phyloP scores from a whole-genome alignment of 2,329 filamentous ascomycete species.

The Sclerotinia minor region DNA sequence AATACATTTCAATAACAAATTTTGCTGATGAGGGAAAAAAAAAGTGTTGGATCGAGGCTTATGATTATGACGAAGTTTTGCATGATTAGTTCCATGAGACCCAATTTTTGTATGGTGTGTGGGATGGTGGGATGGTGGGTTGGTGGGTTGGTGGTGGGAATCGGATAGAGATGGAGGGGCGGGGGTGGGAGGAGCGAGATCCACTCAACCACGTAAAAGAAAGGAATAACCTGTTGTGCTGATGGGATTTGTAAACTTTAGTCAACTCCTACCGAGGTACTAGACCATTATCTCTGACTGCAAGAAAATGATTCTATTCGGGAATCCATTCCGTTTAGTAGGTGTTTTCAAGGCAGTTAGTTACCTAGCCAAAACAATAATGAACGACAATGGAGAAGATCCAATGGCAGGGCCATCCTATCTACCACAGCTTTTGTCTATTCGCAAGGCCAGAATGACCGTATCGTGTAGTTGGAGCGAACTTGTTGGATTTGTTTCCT shows the following conservation, averaged over 20 bases:
- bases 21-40: constrained; percentile 2
- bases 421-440: background rate
- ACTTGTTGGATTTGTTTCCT: background rate
- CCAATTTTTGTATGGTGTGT: background rate
- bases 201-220: constrained; percentile 15
- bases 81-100: background rate
- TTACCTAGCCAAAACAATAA: background rate
- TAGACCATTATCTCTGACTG: background rate
- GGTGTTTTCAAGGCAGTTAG: background rate
- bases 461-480: constrained; percentile 8
- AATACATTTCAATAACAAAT: background rate
- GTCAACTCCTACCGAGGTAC: background rate
- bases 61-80: constrained; percentile 12
- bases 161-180: background rate
- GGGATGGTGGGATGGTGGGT: background rate
- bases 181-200: background rate
- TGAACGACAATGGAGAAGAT: background rate
- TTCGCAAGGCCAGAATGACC: background rate
- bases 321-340: background rate
- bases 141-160: background rate
- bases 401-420: background rate
- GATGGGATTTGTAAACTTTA: background rate
- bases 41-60: background rate
- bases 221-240: background rate
- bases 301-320: constrained; percentile 7